Percentiles rank a stretch among this genome's conserved stretches.
Conservation (phyloP, 2,329 filamentous ascomycete species). For the Aspergillus hortae region DNA sequence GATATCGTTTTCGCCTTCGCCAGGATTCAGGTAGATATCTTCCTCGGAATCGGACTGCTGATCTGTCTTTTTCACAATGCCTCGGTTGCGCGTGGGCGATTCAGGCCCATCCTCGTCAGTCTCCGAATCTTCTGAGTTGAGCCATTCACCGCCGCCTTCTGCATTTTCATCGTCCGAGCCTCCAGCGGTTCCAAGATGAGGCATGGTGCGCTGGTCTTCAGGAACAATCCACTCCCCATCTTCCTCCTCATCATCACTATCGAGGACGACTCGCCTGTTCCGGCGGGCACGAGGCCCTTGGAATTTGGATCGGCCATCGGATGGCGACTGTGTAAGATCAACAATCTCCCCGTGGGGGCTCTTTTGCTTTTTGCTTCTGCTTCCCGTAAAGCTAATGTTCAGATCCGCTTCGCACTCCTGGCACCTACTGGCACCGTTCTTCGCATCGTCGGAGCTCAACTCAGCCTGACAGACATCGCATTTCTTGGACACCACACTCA, state of each 20-base stretch:
- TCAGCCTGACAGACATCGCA: slow-evolving; percentile 80
- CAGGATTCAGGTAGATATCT: slow-evolving; percentile 39
- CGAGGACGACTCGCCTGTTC: slow-evolving; percentile 46
- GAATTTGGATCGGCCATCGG: slow-evolving; percentile 15
- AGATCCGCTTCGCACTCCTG: slow-evolving; percentile 72
- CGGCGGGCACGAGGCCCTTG: slow-evolving; percentile 26
- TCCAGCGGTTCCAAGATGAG: slow-evolving; percentile 72
- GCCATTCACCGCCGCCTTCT: slow-evolving; percentile 78
- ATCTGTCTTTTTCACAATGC: slow-evolving; percentile 23
- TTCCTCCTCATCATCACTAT: slow-evolving; percentile 59
- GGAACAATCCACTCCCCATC: slow-evolving; percentile 78
- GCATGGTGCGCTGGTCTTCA: slow-evolving; percentile 58
- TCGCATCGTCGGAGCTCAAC: slow-evolving; percentile 56
- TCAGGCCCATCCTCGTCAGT: slow-evolving; percentile 35
- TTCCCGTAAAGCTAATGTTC: slow-evolving; percentile 49
- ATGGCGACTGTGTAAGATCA: slow-evolving; percentile 27
- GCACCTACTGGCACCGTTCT: slow-evolving; percentile 59
- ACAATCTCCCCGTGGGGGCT: slow-evolving; percentile 37
- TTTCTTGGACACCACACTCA: slow-evolving; percentile 72
- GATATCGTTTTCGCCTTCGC: slow-evolving; percentile 42
- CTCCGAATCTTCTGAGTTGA: slow-evolving; percentile 68
- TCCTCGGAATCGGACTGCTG: slow-evolving; percentile 42
- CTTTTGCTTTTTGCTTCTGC: slow-evolving; percentile 42
- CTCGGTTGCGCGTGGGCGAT: slow-evolving; percentile 22
- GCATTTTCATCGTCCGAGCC: slow-evolving; percentile 83